Percentiles rank a stretch among this genome's conserved stretches.
phyloP scores from a whole-genome alignment of 1,284 basidiomycete species.

The Ustilago xerochloae region DNA sequence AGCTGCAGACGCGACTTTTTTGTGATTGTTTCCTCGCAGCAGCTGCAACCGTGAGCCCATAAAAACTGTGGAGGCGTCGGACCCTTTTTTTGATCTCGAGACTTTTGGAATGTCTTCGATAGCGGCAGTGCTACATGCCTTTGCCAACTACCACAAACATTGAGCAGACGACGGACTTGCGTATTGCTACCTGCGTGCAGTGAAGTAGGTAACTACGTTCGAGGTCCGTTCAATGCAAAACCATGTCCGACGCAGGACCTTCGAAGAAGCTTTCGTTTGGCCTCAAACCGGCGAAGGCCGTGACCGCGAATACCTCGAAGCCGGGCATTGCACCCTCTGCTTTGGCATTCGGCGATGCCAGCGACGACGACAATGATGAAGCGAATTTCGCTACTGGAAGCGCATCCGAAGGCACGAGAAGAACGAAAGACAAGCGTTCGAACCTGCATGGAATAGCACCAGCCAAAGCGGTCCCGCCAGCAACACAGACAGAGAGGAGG shows the following conservation, averaged over 20 bases:
- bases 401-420: neutral
- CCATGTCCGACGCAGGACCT: slow-evolving; percentile 16
- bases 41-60: neutral
- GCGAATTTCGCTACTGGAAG: neutral
- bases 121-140: neutral
- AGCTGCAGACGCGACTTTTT: neutral
- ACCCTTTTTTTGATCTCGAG: neutral
- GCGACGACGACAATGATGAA: slow-evolving; percentile 46
- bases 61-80: slow-evolving; percentile 13
- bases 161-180: no score
- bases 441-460: slow-evolving; percentile 16
- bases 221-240: neutral
- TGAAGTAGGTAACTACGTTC: neutral
- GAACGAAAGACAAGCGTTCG: neutral
- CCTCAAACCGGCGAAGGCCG: slow-evolving; percentile 27
- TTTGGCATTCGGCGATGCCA: slow-evolving; percentile 34
- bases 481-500: slow-evolving; percentile 45
- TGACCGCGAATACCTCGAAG: slow-evolving; percentile 1
- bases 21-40: neutral
- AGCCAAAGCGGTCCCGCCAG: slow-evolving; percentile 39
- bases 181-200: no score
- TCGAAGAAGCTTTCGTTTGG: slow-evolving; percentile 51
- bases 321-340: slow-evolving; percentile 13
- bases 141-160: neutral
- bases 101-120: neutral